These are phyloP conservation scores for Auriscalpium microsporum DNA, from an alignment of 768 basidiomycete genomes.

Conservation along the genomic window DNA sequence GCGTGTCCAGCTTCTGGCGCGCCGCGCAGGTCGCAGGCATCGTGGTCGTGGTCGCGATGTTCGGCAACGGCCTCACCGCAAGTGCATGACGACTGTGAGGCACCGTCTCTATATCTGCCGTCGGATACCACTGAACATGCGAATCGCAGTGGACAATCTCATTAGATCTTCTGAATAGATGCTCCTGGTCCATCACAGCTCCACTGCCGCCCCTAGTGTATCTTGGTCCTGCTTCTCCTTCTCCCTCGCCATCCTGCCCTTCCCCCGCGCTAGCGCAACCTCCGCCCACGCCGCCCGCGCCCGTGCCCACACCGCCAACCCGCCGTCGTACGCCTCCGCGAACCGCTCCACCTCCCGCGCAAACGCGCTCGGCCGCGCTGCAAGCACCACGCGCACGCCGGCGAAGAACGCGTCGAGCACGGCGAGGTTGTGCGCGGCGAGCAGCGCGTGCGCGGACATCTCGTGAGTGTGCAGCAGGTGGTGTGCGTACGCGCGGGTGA, in stretches of 20 bases:
- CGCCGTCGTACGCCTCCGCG: constrained; percentile 41
- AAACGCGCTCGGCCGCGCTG: constrained; percentile 21
- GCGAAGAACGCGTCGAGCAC: constrained; percentile 60
- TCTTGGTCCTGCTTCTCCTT: constrained; percentile 29
- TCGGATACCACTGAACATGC: no score
- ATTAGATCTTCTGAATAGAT: neutral
- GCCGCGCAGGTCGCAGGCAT: constrained; percentile 11
- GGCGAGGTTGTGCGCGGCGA: constrained; percentile 67
- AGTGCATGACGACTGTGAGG: neutral
- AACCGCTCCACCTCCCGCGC: constrained; percentile 44
- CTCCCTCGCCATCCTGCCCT: constrained; percentile 65
- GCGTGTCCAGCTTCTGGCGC: constrained; percentile 11
- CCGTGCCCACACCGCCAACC: constrained; percentile 35
- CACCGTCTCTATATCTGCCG: no score
- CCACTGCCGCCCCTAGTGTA: constrained; percentile 10
- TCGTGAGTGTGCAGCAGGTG: constrained; percentile 85
- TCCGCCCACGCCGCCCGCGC: constrained; percentile 51
- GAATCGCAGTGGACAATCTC: neutral
- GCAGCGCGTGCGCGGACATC: constrained; percentile 75
- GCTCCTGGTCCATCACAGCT: constrained; percentile 2
- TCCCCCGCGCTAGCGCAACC: constrained; percentile 66
- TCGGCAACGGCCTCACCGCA: neutral
- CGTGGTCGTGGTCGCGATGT: constrained; percentile 6
- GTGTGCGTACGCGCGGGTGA: constrained; percentile 64
- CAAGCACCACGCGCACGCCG: constrained; percentile 38